Evolutionary conservation across 2,329 filamentous ascomycete genomes (phyloP).

Genomic region (Colletotrichum tabaci): DNA sequence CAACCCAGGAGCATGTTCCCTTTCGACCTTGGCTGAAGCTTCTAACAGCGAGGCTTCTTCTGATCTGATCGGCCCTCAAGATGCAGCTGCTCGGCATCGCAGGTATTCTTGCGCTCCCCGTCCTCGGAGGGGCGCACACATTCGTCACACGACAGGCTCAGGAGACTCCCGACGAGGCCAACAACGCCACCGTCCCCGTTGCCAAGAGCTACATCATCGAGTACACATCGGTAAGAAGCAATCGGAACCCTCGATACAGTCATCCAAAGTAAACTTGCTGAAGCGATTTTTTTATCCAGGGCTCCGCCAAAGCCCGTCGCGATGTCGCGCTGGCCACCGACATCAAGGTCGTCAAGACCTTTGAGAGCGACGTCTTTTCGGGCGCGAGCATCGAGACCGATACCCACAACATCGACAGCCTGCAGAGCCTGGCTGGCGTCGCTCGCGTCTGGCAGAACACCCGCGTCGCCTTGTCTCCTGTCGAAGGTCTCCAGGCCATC

Average conservation of each 20-base stretch:
- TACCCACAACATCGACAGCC: conserved; percentile 52
- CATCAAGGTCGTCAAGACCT: conserved; percentile 33
- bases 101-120: conserved; percentile 27
- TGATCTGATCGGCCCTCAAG: neutral
- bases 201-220: conserved; percentile 42
- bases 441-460: conserved; percentile 53
- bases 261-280: neutral
- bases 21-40: too few species aligned
- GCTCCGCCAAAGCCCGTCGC: conserved; percentile 37
- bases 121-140: neutral
- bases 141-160: conserved; percentile 19
- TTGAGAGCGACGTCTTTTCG: conserved; percentile 50
- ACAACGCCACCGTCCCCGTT: conserved; percentile 32
- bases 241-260: neutral
- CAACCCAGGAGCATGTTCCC: neutral
- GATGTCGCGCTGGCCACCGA: conserved; percentile 21
- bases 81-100: conserved; percentile 31
- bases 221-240: conserved; percentile 25
- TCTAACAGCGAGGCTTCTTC: neutral
- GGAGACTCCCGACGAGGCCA: conserved; percentile 16
- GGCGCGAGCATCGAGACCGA: conserved; percentile 53
- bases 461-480: conserved; percentile 21
- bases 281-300: neutral
- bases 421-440: conserved; percentile 52
- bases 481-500: conserved; percentile 7